Evolutionary conservation across 805 yeast species (phyloP), one percentile per base, ranked within the genome.

Genomic region (Metschnikowia henanensis): DNA sequence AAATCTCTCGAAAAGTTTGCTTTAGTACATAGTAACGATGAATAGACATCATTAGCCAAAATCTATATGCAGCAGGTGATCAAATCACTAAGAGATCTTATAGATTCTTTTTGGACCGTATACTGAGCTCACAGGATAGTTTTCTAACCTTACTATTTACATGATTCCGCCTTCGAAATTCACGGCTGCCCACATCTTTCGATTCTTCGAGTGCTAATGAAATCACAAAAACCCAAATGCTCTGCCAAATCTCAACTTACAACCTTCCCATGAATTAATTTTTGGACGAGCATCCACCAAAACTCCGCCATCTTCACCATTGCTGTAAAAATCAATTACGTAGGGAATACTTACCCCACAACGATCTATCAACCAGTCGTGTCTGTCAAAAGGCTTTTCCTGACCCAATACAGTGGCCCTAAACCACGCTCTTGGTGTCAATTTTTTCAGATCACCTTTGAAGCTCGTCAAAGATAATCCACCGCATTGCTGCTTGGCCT

Each of bases 221-320:
- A 30, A 29, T 37, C 41, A 51, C 15, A 44, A 28, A 28, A 40
- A 37, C 4, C 87, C 89, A 23, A 87, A 62, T n/a, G 87, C 80
- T 50, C 77, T 78, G 36, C 65, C 62, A 0, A 87, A 39, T 52
- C 99, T 72, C 70, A 91, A 64, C 60, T 78, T 83, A 33, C 83
- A 59, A 1, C 98, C 99, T 64, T 90, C 97, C 61, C 80, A 64
- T 35, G 82, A 72, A 61, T 91, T 86, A 41, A 92, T 64, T 60
- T 92, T 94, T 3, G 99, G 99, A 56, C 99, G 78, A 5, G 89
- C 98, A 59, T 92, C 99, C 39, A 92, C 63, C 56, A 76, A 86
- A 46, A 94, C 87, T 47, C 83, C 74, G 7, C 81, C 73, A 41
- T 75, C 76, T 16, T 43, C 48, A 5, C 58, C 59, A 1, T 60